Base-by-base conservation (phyloP, 306 rosid species). In the Calophaca sinica region DNA sequence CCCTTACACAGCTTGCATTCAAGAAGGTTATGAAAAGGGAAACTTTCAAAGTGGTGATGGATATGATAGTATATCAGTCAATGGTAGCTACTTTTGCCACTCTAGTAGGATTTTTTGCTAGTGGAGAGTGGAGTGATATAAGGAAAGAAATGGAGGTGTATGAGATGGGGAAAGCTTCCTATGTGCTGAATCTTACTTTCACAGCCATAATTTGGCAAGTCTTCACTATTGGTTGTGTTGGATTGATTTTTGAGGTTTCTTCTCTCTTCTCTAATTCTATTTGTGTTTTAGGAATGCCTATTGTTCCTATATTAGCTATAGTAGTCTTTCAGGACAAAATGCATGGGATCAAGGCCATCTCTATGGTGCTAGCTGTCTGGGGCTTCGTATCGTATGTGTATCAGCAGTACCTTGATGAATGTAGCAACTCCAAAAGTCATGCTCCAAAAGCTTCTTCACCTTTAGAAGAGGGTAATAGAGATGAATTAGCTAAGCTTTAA, bases 311-410 rank as follows among this genome's bases (percentile, higher is more conserved):
- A 20, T 52, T 75, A n/a, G 84, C 84, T 3, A 80, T 81, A 31
- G 0, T 75, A 2, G 11, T 81, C 14, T 81, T 81, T 75, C 72
- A 69, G 6, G 84, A 81, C 32, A 75, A 44, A 70, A 81, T 81
- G 81, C 2, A 69, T 33, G 81, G 84, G 33, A 45, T 81, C 7
- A 81, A 81, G 62, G 73, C 31, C 6, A 75, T 81, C 0, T 81
- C 84, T 62, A 75, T 81, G 84, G 63, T 75, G 12, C 73, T 81
- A 8, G 84, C 81, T 61, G 28, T 75, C 13, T 75, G 84, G 84
- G 84, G 84, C 0, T 44, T 81, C 35, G 2, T 53, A 9, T 81
- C 84, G 2, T 81, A 75, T 32, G 68, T 68, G 48, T 81, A 75
- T 75, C 84, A 81, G 13, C 81, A 81, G 61, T 81, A 81, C 28